Evolutionary conservation across 139 green algal genomes (phyloP).

Genomic region (Ulvella scutata): DNA sequence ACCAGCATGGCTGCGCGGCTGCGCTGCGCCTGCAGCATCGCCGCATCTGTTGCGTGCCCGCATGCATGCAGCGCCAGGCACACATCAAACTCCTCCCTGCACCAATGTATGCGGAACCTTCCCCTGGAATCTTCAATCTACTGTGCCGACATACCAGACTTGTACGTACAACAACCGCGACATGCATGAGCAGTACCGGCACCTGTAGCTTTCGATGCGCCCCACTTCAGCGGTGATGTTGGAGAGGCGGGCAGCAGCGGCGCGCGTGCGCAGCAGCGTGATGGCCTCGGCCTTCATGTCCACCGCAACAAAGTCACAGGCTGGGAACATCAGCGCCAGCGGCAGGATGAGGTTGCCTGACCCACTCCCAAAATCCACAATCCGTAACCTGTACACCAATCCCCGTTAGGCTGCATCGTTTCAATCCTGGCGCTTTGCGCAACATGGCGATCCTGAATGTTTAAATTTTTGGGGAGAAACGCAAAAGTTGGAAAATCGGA

Average conservation of each 20-base stretch:
- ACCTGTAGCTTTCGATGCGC: not conserved
- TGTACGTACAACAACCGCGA: not conserved
- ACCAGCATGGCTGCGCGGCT: constrained; percentile 34
- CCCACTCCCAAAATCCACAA: constrained; percentile 63
- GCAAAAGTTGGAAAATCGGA: no score
- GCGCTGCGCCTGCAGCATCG: constrained; percentile 24
- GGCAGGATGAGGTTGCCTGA: constrained; percentile 46
- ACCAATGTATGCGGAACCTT: no score
- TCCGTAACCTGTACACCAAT: not conserved
- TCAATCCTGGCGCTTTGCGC: no score
- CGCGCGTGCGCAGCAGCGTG: constrained; percentile 26
- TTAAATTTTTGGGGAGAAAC: no score
- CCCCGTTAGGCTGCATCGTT: no score
- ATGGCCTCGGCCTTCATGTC: constrained; percentile 54
- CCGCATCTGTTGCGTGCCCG: constrained; percentile 54
- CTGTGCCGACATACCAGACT: not conserved
- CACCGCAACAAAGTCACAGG: constrained; percentile 31
- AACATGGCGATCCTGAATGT: no score
- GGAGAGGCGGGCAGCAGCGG: constrained; percentile 20
- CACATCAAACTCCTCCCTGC: constrained; percentile 35
- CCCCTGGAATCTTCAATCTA: no score
- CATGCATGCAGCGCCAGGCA: constrained; percentile 55
- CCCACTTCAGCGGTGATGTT: constrained; percentile 18
- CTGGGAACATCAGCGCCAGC: constrained; percentile 34
- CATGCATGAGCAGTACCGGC: not conserved